Evolutionary conservation across 371 early-diverging fungal genomes (phyloP), one percentile per base, ranked within the genome.

Genomic region (Mucor plumbeus): DNA sequence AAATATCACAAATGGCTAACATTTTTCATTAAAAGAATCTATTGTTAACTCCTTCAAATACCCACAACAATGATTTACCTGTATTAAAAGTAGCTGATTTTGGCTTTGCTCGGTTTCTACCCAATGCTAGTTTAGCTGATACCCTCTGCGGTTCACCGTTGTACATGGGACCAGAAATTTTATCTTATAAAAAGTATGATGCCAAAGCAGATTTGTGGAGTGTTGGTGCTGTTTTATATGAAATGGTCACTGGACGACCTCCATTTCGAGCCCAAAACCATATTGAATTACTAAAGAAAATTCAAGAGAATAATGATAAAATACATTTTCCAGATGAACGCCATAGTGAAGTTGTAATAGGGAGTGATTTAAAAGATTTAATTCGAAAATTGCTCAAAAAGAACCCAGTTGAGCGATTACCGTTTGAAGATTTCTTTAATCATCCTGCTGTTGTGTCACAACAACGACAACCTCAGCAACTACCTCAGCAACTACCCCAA

Each of bases 171-270:
- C 98, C 98, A 5, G 98, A 97, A 74, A 96, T 98, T 26, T 78
- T 98, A 31, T 89, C 92, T 10, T 94, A 94, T 59, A 92, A 95
- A 73, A 93, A 90, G 57, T 98, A 98, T 72, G 95, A 95, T 47
- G 95, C 96, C 19, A 93, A 92, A 71, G 97, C 96, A 0, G 99
- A 99, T 76, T 75, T 99, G 31, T 99, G 99, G 99, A 94, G 95
- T 64, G 89, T 99, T 8, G 99, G 99, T 2, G 92, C 96, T 8
- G 95, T 99, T 5, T 73, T 96, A 0, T 98, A 94, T 74, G 99
- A 99, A 76, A 93, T 97, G 90, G 78, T 93, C 56, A 88, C 92
- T 1, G 96, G 99, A 1, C 83, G 88, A 54, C 95, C 96, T 14
- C 97, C 98, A 0, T 99, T 94, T 76, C 84, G 92, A 50, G 99